phyloP scores from a whole-genome alignment of 2,329 filamentous ascomycete species.

The Apiospora arundinis region DNA sequence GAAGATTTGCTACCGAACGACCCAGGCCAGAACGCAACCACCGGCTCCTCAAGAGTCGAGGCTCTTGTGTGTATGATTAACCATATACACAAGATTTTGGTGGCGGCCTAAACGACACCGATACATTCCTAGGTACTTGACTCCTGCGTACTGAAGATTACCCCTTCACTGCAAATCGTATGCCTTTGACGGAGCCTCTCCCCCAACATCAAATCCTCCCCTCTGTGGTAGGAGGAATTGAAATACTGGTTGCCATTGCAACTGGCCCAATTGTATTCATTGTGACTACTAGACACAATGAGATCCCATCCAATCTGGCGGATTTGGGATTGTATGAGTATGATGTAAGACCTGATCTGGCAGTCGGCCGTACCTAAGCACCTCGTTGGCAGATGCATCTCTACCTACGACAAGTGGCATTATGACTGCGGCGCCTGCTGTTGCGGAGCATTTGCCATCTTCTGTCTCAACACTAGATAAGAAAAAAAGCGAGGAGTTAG shows the following conservation, averaged over 20 bases:
- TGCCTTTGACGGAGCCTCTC: neutral
- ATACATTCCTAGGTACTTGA: conserved; percentile 23
- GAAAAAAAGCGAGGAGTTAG: conserved; percentile 1
- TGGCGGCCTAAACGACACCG: conserved; percentile 35
- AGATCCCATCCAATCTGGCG: neutral
- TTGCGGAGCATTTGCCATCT: conserved; percentile 44
- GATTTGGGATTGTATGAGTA: neutral
- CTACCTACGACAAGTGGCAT: neutral
- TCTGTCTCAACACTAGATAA: conserved; percentile 49
- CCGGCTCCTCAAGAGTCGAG: conserved; percentile 13
- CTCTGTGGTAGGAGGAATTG: neutral
- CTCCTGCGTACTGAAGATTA: conserved; percentile 31
- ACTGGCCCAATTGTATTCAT: neutral
- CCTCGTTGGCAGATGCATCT: neutral
- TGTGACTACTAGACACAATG: neutral
- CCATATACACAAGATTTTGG: conserved; percentile 24
- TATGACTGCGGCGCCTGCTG: conserved; percentile 27
- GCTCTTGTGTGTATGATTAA: conserved; percentile 24
- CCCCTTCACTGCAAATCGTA: conserved; percentile 29
- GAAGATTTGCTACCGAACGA: conserved; percentile 31
- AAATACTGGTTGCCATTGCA: neutral
- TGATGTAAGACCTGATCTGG: neutral
- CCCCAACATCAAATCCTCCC: neutral
- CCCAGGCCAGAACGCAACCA: conserved; percentile 35
- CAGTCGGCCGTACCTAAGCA: conserved; percentile 20